Base-by-base conservation (phyloP, 1,284 basidiomycete genomes). In the Peniophora sp. region DNA sequence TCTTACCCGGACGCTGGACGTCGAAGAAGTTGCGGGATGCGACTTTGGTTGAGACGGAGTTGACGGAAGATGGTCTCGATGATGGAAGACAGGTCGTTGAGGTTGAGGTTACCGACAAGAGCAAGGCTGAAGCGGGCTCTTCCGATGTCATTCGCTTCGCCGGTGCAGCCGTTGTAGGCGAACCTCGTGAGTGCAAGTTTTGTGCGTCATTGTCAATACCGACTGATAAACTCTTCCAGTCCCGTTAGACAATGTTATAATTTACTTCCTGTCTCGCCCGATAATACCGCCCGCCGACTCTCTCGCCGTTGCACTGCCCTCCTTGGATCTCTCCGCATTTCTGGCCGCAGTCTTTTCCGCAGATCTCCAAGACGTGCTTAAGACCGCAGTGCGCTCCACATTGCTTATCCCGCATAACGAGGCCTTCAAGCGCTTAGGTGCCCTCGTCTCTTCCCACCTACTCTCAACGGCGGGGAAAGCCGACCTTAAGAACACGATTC, bases 221-320 rank as follows among this genome's bases (percentile, higher is more conserved):
- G 19, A 44, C 56, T 61, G 43, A 62, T 48, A 38, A 16, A 2
- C 45, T 36, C 17, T 52, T 52, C 16, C 62, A 85, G 89, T 92
- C 55, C 72, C 83, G 55, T 72, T 86, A 51, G 81, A 89, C 54
- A 85, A 89, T 51, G 85, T 86, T 6, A 64, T 95, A 55, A 87
- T 99, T 56, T 99, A 99, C 68, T 86, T 98, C 58, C 71, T 98
- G 44, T 89, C 92, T 0, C 79, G 85, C 32, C 83, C 94, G 0
- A 73, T 98, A 20, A 73, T 81, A 6, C 90, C 92, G 14, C 97
- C 97, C 0, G 71, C 77, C 0, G 89, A 95, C 63, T 79, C 87
- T 14, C 71, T 98, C 35, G 81, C 89, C 61, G 88, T 90, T 2
- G 87, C 92, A 3, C 74, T 97, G 10, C 89, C 93, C 0, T 78